phyloP scores from a whole-genome alignment of 192 early-diverging fungal genomes.

The Backusella parvicylindrica region DNA sequence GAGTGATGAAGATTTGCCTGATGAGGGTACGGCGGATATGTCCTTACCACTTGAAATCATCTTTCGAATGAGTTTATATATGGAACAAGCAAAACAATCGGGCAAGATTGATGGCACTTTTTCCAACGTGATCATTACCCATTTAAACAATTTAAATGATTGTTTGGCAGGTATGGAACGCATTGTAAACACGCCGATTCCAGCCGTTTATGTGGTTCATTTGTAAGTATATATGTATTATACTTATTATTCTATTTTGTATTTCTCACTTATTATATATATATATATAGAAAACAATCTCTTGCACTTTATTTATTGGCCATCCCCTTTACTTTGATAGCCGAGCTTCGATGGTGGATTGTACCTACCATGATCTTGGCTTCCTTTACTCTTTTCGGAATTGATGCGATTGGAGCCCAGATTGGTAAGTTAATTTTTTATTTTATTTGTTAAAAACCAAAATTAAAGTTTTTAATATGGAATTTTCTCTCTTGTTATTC shows the following conservation, averaged over 20 bases:
- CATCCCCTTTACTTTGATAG: conserved; percentile 73
- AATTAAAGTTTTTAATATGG: not conserved
- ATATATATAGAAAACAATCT: conserved; percentile 55
- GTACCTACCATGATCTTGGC: conserved; percentile 26
- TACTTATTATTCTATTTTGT: not conserved
- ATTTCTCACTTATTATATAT: not conserved
- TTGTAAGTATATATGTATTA: conserved; percentile 39
- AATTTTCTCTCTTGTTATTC: not conserved
- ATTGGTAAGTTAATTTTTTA: conserved; percentile 50
- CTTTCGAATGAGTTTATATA: conserved; percentile 45
- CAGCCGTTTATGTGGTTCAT: conserved; percentile 72
- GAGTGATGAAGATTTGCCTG: conserved; percentile 35
- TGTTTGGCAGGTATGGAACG: conserved; percentile 63
- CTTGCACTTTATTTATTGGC: conserved; percentile 61
- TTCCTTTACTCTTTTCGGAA: conserved; percentile 71
- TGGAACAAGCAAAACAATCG: conserved; percentile 41
- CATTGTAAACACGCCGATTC: conserved; percentile 72
- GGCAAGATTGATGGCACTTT: conserved; percentile 53
- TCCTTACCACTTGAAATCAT: conserved; percentile 48
- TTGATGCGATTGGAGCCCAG: conserved; percentile 75
- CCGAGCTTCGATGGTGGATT: conserved; percentile 53
- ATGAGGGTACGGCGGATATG: conserved; percentile 40
- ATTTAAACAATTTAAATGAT: conserved; percentile 53
- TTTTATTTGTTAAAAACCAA: not conserved
- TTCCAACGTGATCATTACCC: conserved; percentile 43